These are phyloP conservation scores for Trametes gibbosa DNA, from an alignment of 768 basidiomycete species.

Conservation along the genomic window DNA sequence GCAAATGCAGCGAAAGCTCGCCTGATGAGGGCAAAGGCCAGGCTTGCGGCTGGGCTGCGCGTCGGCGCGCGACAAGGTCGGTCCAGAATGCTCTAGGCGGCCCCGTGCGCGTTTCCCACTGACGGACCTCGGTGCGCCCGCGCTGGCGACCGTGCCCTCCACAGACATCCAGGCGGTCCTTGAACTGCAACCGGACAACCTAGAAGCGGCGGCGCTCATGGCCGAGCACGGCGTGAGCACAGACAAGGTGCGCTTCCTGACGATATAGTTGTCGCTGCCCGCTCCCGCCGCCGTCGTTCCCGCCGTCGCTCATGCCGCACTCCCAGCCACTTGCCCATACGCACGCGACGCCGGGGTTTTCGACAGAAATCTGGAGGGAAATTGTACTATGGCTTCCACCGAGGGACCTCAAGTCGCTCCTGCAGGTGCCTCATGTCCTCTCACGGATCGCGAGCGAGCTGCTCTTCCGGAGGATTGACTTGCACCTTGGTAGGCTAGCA, in stretches of 20 bases:
- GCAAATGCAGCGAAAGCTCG: constrained; percentile 57
- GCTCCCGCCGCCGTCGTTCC: not conserved
- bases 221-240: constrained; percentile 54
- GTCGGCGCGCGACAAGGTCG: constrained; percentile 67
- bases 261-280: constrained; percentile 5
- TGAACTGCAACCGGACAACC: constrained; percentile 59
- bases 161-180: constrained; percentile 68
- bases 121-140: not conserved
- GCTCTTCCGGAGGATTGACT: constrained; percentile 60
- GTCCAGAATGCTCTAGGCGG: constrained; percentile 22
- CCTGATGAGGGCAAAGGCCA: constrained; percentile 63
- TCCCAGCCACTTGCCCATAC: constrained; percentile 35
- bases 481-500: constrained; percentile 50
- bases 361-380: constrained; percentile 70
- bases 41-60: constrained; percentile 57
- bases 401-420: constrained; percentile 60
- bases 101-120: constrained; percentile 13
- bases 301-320: constrained; percentile 11
- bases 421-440: constrained; percentile 62
- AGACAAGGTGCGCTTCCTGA: constrained; percentile 44
- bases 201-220: constrained; percentile 61
- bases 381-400: constrained; percentile 61
- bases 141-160: not conserved
- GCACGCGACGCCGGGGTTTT: constrained; percentile 51
- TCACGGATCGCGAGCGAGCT: constrained; percentile 69